Evolutionary conservation across 805 yeast species (phyloP).

Genomic region (Kodamaea leandrae): DNA sequence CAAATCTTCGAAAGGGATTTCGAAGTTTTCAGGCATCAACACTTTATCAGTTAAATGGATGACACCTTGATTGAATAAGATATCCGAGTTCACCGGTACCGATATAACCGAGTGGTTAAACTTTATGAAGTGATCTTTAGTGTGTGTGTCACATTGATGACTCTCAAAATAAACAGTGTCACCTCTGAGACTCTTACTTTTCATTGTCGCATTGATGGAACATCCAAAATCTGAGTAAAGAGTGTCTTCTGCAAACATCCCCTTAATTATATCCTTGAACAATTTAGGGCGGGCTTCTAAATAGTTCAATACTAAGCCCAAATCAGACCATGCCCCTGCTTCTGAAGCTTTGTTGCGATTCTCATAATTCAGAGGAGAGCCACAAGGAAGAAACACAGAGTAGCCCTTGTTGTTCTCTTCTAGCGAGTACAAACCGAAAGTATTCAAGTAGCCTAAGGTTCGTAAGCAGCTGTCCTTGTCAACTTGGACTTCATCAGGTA

Average conservation of each 20-base stretch:
- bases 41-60: slow-evolving; percentile 64
- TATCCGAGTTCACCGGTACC: slow-evolving; percentile 52
- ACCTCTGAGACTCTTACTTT: slow-evolving; percentile 26
- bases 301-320: slow-evolving; percentile 60
- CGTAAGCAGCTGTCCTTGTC: slow-evolving; percentile 52
- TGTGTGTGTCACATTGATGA: slow-evolving; percentile 16
- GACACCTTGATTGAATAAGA: slow-evolving; percentile 80
- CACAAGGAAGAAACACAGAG: slow-evolving; percentile 76
- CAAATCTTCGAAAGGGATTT: slow-evolving; percentile 54
- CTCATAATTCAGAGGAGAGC: too few relatives aligned
- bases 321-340: slow-evolving; percentile 58
- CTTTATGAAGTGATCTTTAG: slow-evolving; percentile 22
- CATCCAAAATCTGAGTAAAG: slow-evolving; percentile 61
- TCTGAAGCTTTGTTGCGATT: not conserved
- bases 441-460: slow-evolving; percentile 56
- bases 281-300: slow-evolving; percentile 51
- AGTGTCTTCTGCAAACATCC: slow-evolving; percentile 58
- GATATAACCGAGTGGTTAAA: slow-evolving; percentile 33
- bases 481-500: slow-evolving; percentile 29
- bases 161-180: slow-evolving; percentile 24
- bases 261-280: slow-evolving; percentile 52
- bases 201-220: slow-evolving; percentile 17
- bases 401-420: slow-evolving; percentile 59
- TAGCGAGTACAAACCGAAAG: slow-evolving; percentile 51
- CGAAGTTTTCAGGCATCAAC: slow-evolving; percentile 54